Base-by-base conservation (phyloP, 2,329 filamentous ascomycete genomes). In the Colletotrichum nymphaeae region DNA sequence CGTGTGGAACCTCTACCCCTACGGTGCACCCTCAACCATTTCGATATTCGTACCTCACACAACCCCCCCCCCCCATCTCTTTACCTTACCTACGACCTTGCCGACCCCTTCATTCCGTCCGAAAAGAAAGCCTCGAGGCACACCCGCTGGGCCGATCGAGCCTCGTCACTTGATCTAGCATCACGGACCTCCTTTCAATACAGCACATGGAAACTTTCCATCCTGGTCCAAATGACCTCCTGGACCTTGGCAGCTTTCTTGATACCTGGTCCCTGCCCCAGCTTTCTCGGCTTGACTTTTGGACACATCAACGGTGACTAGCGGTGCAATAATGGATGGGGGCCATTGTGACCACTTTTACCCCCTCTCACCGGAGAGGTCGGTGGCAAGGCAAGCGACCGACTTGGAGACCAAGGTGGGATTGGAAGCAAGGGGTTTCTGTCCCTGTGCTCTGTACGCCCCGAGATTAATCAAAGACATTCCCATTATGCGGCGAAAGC, bases 111-210 rank as follows among this genome's bases (percentile, higher is more conserved):
- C 19, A 30, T 26, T 30, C 9, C 12, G 5, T 62, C 5, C 12
- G 59, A 67, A 67, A 55, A 26, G 56, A 49, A 52, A 46, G n/a
- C n/a, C 55, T 49, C 19, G 19, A 12, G 42, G 8, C 42, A 67
- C 56, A 42, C 63, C 53, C 63, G 52, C 69, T 63, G 53, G 49
- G 32, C 67, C 55, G 24, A 70, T 65, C 60, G 55, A 70, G 67
- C 32, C 55, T 63, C 9, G 42, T 16, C 60, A 35, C 42, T 53
- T 26, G 14, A 35, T 35, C 42, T 69, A 32, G 37, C 16, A 71
- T 66, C 66, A 65, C 66, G 53, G 59, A 60, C 70, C 70, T 64
- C 59, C 63, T 42, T 42, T 42, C 37, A 6, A 42, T 42, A 19
- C 16, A 19, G 5, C 7, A 9, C 12, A 46, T 46, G 42, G 19